Base-by-base conservation (phyloP, 352 stramenopile genomes). In the Plasmopara muralis region DNA sequence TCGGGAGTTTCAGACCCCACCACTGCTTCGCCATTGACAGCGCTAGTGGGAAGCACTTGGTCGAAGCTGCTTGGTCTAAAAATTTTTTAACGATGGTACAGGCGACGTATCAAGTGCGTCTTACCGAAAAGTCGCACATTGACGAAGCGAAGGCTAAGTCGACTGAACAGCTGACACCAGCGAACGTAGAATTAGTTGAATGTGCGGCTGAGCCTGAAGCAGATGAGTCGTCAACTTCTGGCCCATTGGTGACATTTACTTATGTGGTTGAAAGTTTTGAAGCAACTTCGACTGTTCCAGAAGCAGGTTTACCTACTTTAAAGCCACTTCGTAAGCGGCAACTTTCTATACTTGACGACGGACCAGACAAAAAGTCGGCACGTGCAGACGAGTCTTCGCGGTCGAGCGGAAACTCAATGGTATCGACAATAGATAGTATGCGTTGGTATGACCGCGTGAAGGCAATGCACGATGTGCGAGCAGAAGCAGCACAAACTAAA, bases 21-120 rank as follows among this genome's bases (percentile, higher is more conserved):
- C 58, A 73, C 28, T 82, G 68, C 57, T 88, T 80, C 50, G 50
- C 70, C 15, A 72, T 79, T 30, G 77, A 88, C 50, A 59, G 60
- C 0, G 65, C 67, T 7, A 85, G 77, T 38, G 77, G 77, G 2
- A 83, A 81, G 30, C 39, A 72, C 18, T 62, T 81, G 7, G 57
- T 48, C 8, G 56, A 82, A 50, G 60, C 64, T 28, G 49, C 70
- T 14, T 85, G 72, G 72, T 69, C 70, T 2, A 34, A 59, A 28
- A 62, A 72, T 9, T 67, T 85, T 40, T 44, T 39, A 2, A 48
- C 53, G 14, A 64, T 63, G 42, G 57, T 68, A 29, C 64, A 70
- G 44, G 47, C 51, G 6, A 64, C 49, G 14, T 77, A 67, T 53
- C 57, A 57, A 12, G 38, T 64, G 20, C 66, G 60, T 18, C 47